Base-by-base conservation (phyloP, 2,329 filamentous ascomycete genomes). In the Berkeleyomyces basicola region DNA sequence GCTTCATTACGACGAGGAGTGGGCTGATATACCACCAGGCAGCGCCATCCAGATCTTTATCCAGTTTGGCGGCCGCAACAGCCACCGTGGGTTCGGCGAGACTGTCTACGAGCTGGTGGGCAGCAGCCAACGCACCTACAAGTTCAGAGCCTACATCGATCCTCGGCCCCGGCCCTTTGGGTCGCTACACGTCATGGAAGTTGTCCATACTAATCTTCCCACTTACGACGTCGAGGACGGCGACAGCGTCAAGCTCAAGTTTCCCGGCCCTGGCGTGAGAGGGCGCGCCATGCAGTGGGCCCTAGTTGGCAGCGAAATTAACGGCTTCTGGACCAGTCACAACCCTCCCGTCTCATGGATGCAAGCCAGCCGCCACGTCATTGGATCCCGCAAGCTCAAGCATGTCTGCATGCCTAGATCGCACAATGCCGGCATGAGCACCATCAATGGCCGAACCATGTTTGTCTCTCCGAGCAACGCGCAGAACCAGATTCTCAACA, bases 361-460 rank as follows among this genome's bases (percentile, higher is more conserved):
- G 70, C 61, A 63, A 14, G 44, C 43, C 4, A 67, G 68, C 33
- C 66, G 67, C 55, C 64, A 68, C 61, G 64, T 67, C 11, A 70
- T 71, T 58, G 65, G 66, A 7, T 66, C 67, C 63, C 71, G 76
- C 40, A 73, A 70, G 0, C 67, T 78, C 1, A 72, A 72, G 49
- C 71, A 77, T 37, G 71, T 78, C 33, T 72, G 72, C 62, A 74
- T 78, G 71, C 76, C 76, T 1, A 76, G 76, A 14, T 73, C 73
- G 2, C 75, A 78, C 65, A 74, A 78, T 65, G 71, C 75, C 0
- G 76, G 75, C 31, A 78, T 78, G 75, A 72, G 70, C 23, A 70
- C 65, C 1, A 74, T 74, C 61, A 71, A 67, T 4, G 46, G 64
- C 49, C 66, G 66, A 4, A 68, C 69, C 33, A 68, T 68, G 31